These are phyloP conservation scores for Fusarium chlamydosporum DNA, from an alignment of 2,329 filamentous ascomycete species.

Conservation along the genomic window DNA sequence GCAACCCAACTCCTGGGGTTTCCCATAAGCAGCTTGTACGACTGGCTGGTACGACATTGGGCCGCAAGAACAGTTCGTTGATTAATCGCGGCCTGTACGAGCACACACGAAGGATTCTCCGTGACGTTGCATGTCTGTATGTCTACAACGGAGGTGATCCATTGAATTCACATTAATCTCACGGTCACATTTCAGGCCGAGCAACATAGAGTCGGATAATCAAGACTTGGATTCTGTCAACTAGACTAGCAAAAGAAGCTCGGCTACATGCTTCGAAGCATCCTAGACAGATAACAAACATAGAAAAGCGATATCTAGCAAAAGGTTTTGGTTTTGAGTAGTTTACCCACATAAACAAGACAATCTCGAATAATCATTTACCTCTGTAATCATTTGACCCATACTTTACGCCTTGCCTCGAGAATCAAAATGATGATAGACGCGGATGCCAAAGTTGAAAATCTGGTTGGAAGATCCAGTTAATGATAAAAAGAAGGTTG, in stretches of 20 bases:
- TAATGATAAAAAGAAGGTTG: neutral
- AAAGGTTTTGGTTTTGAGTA: neutral
- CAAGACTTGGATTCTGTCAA: conserved; percentile 7
- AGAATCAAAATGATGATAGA: conserved; percentile 11
- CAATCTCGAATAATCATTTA: conserved; percentile 3
- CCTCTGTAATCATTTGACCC: conserved; percentile 1
- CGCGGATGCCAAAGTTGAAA: neutral
- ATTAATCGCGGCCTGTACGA: neutral
- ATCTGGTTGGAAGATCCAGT: neutral
- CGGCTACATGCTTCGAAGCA: neutral
- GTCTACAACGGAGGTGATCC: no score
- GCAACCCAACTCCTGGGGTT: neutral
- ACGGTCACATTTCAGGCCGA: neutral
- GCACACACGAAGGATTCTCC: neutral
- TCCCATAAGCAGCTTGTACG: neutral
- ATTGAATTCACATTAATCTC: no score
- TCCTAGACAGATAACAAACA: neutral
- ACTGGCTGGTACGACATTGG: neutral
- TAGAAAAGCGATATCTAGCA: conserved; percentile 8
- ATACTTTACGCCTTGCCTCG: conserved; percentile 8
- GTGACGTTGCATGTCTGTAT: no score
- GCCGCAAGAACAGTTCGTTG: neutral
- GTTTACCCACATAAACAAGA: neutral
- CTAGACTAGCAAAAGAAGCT: neutral
- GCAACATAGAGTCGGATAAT: neutral